Conservation (phyloP, 495 filamentous ascomycete species). For the Amphirosellinia nigrospora region DNA sequence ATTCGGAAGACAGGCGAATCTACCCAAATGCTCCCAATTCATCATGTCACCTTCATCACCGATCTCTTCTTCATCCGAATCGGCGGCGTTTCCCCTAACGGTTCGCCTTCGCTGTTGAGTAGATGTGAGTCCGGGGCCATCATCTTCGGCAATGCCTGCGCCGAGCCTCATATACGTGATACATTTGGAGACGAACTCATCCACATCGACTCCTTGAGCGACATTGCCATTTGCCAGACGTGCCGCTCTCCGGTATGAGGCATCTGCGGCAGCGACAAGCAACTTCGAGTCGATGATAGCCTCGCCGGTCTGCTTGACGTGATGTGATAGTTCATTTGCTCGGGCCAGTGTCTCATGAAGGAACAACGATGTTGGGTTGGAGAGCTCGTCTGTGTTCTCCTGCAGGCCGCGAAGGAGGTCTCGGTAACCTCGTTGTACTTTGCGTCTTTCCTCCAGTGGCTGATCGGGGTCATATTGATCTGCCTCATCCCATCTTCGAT, state of each 20-base stretch:
- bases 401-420: slow-evolving; percentile 69
- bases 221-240: slow-evolving; percentile 72
- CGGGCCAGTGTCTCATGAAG: slow-evolving; percentile 66
- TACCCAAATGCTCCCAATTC: slow-evolving; percentile 88
- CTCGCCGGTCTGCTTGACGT: slow-evolving; percentile 91
- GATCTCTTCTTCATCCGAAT: slow-evolving; percentile 58
- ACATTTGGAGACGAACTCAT: slow-evolving; percentile 92
- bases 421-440: slow-evolving; percentile 70
- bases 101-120: slow-evolving; percentile 51
- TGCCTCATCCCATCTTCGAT: slow-evolving; percentile 49
- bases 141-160: slow-evolving; percentile 48
- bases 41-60: slow-evolving; percentile 77
- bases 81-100: slow-evolving; percentile 35
- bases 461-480: slow-evolving; percentile 88
- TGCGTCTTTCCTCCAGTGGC: slow-evolving; percentile 74
- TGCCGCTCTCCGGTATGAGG: slow-evolving; percentile 73
- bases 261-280: slow-evolving; percentile 77
- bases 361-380: slow-evolving; percentile 65
- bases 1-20: slow-evolving; percentile 71
- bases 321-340: slow-evolving; percentile 66
- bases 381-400: slow-evolving; percentile 72
- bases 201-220: slow-evolving; percentile 79
- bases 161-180: slow-evolving; percentile 83
- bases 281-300: slow-evolving; percentile 88
- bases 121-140: slow-evolving; percentile 49